phyloP scores from a whole-genome alignment of 768 basidiomycete species.

The Nidula microcarpa region DNA sequence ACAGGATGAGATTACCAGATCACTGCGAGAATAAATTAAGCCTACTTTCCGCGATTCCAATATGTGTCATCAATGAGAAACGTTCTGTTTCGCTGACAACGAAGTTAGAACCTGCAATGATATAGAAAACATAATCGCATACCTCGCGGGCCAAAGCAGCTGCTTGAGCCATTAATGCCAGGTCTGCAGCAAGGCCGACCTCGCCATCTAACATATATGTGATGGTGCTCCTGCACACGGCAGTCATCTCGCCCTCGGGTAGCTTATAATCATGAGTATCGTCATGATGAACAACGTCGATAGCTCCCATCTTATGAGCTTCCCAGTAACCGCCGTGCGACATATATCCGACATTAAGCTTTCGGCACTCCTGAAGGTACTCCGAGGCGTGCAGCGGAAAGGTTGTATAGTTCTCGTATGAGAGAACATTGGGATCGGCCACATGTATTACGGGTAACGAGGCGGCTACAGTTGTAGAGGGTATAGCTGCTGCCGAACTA shows the following conservation, averaged over 20 bases:
- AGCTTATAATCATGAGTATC: slow-evolving; percentile 14
- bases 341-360: slow-evolving; percentile 43
- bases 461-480: slow-evolving; percentile 4
- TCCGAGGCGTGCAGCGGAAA: slow-evolving; percentile 57
- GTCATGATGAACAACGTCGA: slow-evolving; percentile 31
- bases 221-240: slow-evolving; percentile 56
- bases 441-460: slow-evolving; percentile 9
- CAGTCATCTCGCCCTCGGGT: slow-evolving; percentile 13
- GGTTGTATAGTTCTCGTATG: slow-evolving; percentile 53
- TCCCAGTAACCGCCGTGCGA: slow-evolving; percentile 54
- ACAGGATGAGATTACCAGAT: background rate
- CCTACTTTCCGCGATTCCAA: slow-evolving; percentile 73
- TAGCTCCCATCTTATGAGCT: slow-evolving; percentile 16
- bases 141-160: slow-evolving; percentile 69
- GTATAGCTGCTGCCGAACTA: background rate
- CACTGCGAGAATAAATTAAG: background rate
- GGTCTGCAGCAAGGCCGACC: slow-evolving; percentile 62
- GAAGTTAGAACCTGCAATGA: background rate
- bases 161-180: slow-evolving; percentile 64
- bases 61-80: slow-evolving; percentile 68
- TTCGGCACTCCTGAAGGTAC: slow-evolving; percentile 56
- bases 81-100: slow-evolving; percentile 51
- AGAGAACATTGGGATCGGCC: slow-evolving; percentile 29
- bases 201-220: slow-evolving; percentile 70
- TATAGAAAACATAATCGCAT: slow-evolving; percentile 5